Conservation (phyloP, 768 basidiomycete species). For the Tephrocybe sp. region DNA sequence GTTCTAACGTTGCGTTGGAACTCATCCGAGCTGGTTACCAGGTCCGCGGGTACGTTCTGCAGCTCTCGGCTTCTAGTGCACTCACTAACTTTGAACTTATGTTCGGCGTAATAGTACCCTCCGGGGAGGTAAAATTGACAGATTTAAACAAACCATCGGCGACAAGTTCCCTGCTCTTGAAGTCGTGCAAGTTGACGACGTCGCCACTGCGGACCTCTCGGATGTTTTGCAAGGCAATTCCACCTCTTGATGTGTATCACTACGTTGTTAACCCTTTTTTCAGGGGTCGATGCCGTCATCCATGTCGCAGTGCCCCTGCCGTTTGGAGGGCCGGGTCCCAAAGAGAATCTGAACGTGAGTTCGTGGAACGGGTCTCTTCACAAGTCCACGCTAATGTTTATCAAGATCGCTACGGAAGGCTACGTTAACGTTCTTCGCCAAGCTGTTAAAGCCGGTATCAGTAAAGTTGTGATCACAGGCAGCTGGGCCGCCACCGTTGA, state of each 20-base stretch:
- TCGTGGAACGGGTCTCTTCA: not conserved
- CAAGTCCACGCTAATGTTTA: not conserved
- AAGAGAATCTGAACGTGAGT: constrained; percentile 17
- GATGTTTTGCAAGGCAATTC: constrained; percentile 39
- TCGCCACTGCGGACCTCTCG: constrained; percentile 33
- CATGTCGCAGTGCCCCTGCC: constrained; percentile 36
- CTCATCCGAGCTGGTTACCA: constrained; percentile 24
- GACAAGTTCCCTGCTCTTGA: constrained; percentile 19
- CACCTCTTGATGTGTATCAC: not conserved
- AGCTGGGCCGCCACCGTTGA: constrained; percentile 27
- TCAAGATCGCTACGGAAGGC: constrained; percentile 31
- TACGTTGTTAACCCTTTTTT: not conserved
- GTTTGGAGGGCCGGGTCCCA: constrained; percentile 14
- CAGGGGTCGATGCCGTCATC: constrained; percentile 36
- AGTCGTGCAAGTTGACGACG: constrained; percentile 20
- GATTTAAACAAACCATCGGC: constrained; percentile 13
- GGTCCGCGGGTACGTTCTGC: constrained; percentile 21
- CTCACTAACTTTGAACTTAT: too few relatives aligned
- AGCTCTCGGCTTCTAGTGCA: not conserved
- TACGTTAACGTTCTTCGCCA: constrained; percentile 37
- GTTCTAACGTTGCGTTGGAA: constrained; percentile 21
- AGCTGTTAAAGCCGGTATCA: constrained; percentile 31
- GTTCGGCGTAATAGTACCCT: constrained; percentile 17
- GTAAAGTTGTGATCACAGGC: constrained; percentile 28
- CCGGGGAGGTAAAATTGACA: constrained; percentile 18